Evolutionary conservation across 2,329 filamentous ascomycete genomes (phyloP).

Genomic region (Lithohypha guttulata): DNA sequence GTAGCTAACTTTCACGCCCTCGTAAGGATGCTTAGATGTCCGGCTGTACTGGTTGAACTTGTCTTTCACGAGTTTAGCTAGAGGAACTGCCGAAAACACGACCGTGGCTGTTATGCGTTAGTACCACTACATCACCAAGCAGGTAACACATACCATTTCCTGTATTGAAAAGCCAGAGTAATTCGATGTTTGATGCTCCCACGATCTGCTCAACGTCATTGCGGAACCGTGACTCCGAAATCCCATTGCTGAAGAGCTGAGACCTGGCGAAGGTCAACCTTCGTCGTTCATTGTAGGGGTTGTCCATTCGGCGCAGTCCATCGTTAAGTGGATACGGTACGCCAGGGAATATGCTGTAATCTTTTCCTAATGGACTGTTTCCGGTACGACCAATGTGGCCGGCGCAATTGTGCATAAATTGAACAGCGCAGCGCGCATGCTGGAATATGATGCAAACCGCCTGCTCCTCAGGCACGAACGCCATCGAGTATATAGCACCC

Average conservation of each 20-base stretch:
- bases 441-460: slow-evolving; percentile 31
- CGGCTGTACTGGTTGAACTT: slow-evolving; percentile 25
- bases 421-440: slow-evolving; percentile 27
- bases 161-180: slow-evolving; percentile 33
- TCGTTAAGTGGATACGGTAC: slow-evolving; percentile 27
- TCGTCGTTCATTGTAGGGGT: slow-evolving; percentile 29
- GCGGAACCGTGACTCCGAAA: slow-evolving; percentile 28
- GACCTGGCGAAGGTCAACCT: slow-evolving; percentile 33
- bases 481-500: slow-evolving; percentile 31
- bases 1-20: slow-evolving; percentile 27
- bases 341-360: slow-evolving; percentile 24
- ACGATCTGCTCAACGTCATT: slow-evolving; percentile 26
- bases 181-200: slow-evolving; percentile 29
- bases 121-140: neutral
- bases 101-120: slow-evolving; percentile 25
- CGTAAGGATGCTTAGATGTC: slow-evolving; percentile 23
- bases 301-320: slow-evolving; percentile 28
- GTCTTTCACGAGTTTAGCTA: slow-evolving; percentile 27
- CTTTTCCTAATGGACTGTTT: slow-evolving; percentile 26
- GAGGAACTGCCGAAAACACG: slow-evolving; percentile 28
- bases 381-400: slow-evolving; percentile 24
- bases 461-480: slow-evolving; percentile 23
- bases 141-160: slow-evolving; percentile 30
- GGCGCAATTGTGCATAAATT: slow-evolving; percentile 27
- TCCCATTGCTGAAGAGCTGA: slow-evolving; percentile 27